Evolutionary conservation across 768 basidiomycete species (phyloP).

Genomic region (Leccinellum albellum): DNA sequence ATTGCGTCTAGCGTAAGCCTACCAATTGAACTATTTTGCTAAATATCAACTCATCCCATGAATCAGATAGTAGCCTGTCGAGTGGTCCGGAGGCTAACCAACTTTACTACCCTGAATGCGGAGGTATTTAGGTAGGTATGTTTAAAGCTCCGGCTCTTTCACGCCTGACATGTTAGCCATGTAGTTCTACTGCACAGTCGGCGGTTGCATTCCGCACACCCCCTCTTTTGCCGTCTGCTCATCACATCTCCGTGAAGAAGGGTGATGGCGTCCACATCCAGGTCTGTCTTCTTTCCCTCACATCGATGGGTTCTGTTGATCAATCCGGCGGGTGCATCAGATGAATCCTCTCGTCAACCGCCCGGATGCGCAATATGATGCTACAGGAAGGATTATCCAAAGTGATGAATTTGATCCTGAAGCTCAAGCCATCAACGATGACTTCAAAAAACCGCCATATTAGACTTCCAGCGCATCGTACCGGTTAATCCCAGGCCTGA

Average conservation of each 20-base stretch:
- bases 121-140: conserved; percentile 51
- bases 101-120: conserved; percentile 47
- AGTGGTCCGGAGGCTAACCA: conserved; percentile 61
- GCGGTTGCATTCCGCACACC: conserved; percentile 58
- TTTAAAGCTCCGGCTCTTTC: conserved; percentile 20
- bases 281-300: conserved; percentile 30
- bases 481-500: neutral
- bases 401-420: conserved; percentile 53
- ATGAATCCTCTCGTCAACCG: conserved; percentile 63
- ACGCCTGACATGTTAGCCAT: conserved; percentile 6
- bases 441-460: conserved; percentile 59
- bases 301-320: neutral
- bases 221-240: conserved; percentile 26
- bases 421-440: conserved; percentile 52
- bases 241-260: conserved; percentile 33
- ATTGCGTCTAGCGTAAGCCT: conserved; percentile 58
- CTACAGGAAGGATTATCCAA: conserved; percentile 47
- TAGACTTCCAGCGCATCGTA: conserved; percentile 11
- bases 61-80: conserved; percentile 61
- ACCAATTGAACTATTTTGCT: neutral
- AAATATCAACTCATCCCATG: neutral
- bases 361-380: conserved; percentile 51
- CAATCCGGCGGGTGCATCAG: conserved; percentile 33
- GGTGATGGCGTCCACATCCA: conserved; percentile 59
- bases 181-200: conserved; percentile 43